Evolutionary conservation across 2,329 filamentous ascomycete species (phyloP).

Genomic region (Aspergillus viridinutans): DNA sequence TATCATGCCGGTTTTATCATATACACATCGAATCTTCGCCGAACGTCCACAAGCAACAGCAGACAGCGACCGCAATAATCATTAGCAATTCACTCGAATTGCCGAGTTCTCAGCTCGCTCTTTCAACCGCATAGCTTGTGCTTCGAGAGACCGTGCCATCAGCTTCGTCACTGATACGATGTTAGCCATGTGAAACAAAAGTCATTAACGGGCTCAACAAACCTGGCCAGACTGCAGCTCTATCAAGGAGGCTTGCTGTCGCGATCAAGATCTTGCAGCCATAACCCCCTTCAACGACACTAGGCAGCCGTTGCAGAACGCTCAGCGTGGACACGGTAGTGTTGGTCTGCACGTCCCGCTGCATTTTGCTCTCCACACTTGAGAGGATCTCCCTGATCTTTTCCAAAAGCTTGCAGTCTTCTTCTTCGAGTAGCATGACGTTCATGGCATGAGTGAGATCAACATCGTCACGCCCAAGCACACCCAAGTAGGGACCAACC

Average conservation of each 20-base stretch:
- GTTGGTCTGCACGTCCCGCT: slow-evolving; percentile 52
- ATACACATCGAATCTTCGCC: background rate
- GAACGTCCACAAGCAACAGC: background rate
- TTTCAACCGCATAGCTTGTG: slow-evolving; percentile 60
- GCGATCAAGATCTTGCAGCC: slow-evolving; percentile 79
- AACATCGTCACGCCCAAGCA: slow-evolving; percentile 77
- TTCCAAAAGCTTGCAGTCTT: slow-evolving; percentile 77
- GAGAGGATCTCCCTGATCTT: slow-evolving; percentile 78
- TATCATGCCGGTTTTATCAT: background rate
- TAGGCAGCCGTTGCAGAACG: slow-evolving; percentile 51
- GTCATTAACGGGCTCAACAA: slow-evolving; percentile 31
- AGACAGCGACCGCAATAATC: background rate
- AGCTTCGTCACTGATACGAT: slow-evolving; percentile 57
- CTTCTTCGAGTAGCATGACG: slow-evolving; percentile 85
- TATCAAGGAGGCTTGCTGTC: slow-evolving; percentile 81
- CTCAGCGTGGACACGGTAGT: slow-evolving; percentile 50
- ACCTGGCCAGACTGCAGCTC: slow-evolving; percentile 91
- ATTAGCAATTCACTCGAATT: background rate
- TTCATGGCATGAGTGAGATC: slow-evolving; percentile 77
- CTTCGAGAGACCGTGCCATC: slow-evolving; percentile 62
- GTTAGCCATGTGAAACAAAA: slow-evolving; percentile 20
- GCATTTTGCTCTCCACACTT: slow-evolving; percentile 76
- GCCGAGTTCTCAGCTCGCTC: slow-evolving; percentile 38
- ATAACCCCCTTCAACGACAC: slow-evolving; percentile 66
- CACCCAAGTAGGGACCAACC: slow-evolving; percentile 81